Evolutionary conservation across 2,329 filamentous ascomycete species (phyloP), one percentile per base, ranked within the genome.

Genomic region (Meredithiella fracta): DNA sequence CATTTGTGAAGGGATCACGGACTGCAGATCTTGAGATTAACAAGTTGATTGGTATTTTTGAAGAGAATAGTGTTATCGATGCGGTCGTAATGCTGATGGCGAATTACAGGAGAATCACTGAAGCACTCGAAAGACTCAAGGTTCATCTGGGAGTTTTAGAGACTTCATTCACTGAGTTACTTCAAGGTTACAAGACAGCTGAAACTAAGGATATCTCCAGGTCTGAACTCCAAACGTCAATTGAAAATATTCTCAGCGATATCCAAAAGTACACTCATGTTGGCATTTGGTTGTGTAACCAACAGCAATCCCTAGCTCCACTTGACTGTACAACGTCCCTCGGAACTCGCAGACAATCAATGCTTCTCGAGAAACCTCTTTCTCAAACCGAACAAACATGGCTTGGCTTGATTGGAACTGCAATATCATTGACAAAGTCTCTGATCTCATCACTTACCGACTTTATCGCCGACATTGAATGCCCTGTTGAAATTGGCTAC

Each of bases 251-350:
- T 1, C 73, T 95, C 3, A 78, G 80, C 57, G 82, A 84, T 0
- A 71, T 98, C 17, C 83, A 94, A 59, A 96, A 94, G 66, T 97
- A 95, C 68, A 81, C 84, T 1, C 83, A 89, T 60, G 87, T 98
- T 1, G 92, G 94, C 14, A 91, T 94, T 53, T 98, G 92, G 92
- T 73, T 98, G 11, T 97, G 92, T 63, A 87, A 94, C 67, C 81
- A 84, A 1, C 88, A 95, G 34, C 54, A 53, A 2, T n/a, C 8
- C n/a, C 20, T 34, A n/a, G 17, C 23, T 14, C 53, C 53, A 14
- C 29, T 54, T 29, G 15, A 22, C 29, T 37, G 26, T 11, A 47
- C 25, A 47, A 54, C 17, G 3, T n/a, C 53, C 2, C 31, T 47
- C 11, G 29, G 23, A n/a, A 37, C 23, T 22, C 47, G 44, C 6